Evolutionary conservation across 345 rosid genomes (phyloP).

Genomic region (Abelmoschus esculentus): DNA sequence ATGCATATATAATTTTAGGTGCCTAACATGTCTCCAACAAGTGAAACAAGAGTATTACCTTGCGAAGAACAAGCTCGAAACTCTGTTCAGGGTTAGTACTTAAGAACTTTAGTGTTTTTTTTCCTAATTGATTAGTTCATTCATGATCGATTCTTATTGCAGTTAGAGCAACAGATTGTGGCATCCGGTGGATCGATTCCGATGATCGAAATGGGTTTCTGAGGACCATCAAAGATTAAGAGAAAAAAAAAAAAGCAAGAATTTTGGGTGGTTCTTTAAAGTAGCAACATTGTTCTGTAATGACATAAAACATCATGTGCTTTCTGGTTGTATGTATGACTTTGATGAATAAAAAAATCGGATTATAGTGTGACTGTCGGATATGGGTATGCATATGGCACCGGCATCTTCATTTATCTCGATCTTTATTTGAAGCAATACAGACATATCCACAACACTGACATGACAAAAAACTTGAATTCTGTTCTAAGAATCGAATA

Average conservation of each 20-base stretch:
- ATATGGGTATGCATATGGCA: no score
- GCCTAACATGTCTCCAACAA: slow-evolving; percentile 76
- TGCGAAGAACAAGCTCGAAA: slow-evolving; percentile 71
- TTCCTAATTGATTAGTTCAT: background rate
- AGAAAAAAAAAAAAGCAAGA: background rate
- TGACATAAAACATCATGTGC: background rate
- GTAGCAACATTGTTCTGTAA: background rate
- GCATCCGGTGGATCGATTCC: slow-evolving; percentile 86
- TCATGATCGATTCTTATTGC: slow-evolving; percentile 14
- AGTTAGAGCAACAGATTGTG: slow-evolving; percentile 87
- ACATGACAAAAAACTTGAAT: background rate
- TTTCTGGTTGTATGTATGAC: background rate
- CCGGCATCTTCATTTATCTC: background rate
- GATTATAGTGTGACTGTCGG: background rate
- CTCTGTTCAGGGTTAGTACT: slow-evolving; percentile 54
- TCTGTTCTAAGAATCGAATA: background rate
- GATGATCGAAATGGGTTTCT: slow-evolving; percentile 38
- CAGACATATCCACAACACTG: background rate
- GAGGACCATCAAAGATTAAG: slow-evolving; percentile 8
- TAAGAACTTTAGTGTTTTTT: background rate
- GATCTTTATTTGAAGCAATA: background rate
- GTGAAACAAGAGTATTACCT: slow-evolving; percentile 68
- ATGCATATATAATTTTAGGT: slow-evolving; percentile 32
- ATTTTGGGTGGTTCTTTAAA: slow-evolving; percentile 10
- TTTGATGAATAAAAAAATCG: background rate